Conservation (phyloP, 768 basidiomycete genomes). For the Boletales sp. region DNA sequence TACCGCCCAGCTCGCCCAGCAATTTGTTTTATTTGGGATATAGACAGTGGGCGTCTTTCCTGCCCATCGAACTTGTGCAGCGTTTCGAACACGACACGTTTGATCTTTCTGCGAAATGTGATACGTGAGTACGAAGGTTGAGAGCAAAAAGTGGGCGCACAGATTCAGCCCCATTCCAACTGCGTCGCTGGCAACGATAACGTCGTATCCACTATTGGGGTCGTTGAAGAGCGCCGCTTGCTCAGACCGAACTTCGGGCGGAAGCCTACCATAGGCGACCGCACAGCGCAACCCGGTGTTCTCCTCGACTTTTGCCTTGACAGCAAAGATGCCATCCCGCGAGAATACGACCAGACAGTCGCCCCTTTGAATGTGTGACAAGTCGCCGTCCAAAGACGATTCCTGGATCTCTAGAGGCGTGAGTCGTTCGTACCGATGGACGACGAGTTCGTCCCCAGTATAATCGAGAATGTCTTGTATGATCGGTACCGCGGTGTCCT, state of each 20-base stretch:
- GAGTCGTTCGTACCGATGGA: slow-evolving; percentile 84
- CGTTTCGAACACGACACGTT: slow-evolving; percentile 74
- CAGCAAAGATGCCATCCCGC: slow-evolving; percentile 65
- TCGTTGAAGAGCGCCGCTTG: slow-evolving; percentile 94
- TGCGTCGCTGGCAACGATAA: slow-evolving; percentile 91
- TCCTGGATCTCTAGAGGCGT: slow-evolving; percentile 76
- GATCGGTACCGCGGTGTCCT: slow-evolving; percentile 87
- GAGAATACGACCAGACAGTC: slow-evolving; percentile 92
- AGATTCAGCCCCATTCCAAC: slow-evolving; percentile 97
- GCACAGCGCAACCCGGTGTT: slow-evolving; percentile 78
- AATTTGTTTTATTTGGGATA: slow-evolving; percentile 89
- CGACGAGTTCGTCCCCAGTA: slow-evolving; percentile 77
- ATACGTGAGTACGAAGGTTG: neutral
- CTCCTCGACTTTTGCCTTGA: slow-evolving; percentile 72
- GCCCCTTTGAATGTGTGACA: slow-evolving; percentile 62
- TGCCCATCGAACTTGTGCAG: slow-evolving; percentile 64
- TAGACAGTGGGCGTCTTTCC: slow-evolving; percentile 45
- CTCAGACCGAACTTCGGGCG: slow-evolving; percentile 87
- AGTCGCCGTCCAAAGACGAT: slow-evolving; percentile 57
- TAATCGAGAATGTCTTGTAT: slow-evolving; percentile 62
- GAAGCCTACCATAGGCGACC: slow-evolving; percentile 88
- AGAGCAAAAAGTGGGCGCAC: slow-evolving; percentile 43
- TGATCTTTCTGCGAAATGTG: slow-evolving; percentile 69
- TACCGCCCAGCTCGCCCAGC: slow-evolving; percentile 92
- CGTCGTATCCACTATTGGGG: slow-evolving; percentile 75